Conservation (phyloP, 2,329 filamentous ascomycete species). For the Stemphylium beticola region DNA sequence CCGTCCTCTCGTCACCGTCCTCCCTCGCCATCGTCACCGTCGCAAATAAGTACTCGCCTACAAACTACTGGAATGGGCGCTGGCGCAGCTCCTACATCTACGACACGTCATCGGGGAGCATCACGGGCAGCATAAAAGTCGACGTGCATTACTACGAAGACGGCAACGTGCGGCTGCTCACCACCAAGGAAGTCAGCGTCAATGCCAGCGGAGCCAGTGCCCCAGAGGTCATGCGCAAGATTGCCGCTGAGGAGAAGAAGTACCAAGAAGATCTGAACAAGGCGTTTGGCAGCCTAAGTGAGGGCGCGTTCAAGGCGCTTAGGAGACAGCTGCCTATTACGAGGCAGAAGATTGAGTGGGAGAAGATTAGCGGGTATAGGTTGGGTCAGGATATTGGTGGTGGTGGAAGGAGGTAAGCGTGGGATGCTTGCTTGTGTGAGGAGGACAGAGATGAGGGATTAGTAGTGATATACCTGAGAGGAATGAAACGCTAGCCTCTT, state of each 20-base stretch:
- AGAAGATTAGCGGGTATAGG: slow-evolving; percentile 93
- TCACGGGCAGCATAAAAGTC: slow-evolving; percentile 84
- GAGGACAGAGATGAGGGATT: neutral
- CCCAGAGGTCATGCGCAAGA: slow-evolving; percentile 75
- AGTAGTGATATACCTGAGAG: slow-evolving; percentile 1
- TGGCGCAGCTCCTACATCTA: slow-evolving; percentile 91
- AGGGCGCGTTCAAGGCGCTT: slow-evolving; percentile 93
- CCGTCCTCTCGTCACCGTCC: slow-evolving; percentile 71
- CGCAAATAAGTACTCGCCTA: slow-evolving; percentile 95
- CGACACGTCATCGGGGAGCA: slow-evolving; percentile 67
- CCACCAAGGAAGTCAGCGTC: slow-evolving; percentile 75
- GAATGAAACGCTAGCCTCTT: neutral
- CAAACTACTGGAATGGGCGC: slow-evolving; percentile 98
- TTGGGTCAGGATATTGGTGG: slow-evolving; percentile 60
- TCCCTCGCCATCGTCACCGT: slow-evolving; percentile 83
- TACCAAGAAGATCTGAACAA: slow-evolving; percentile 96
- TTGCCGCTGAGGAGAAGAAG: slow-evolving; percentile 81
- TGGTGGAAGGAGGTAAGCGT: slow-evolving; percentile 47
- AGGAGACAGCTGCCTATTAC: slow-evolving; percentile 94
- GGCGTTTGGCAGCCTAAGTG: slow-evolving; percentile 85
- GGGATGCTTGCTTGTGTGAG: neutral
- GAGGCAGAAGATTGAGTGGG: slow-evolving; percentile 99
- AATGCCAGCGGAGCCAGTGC: slow-evolving; percentile 68
- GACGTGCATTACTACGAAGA: slow-evolving; percentile 99
- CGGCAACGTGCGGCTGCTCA: slow-evolving; percentile 91